These are phyloP conservation scores for Penicillium pulvis DNA, from an alignment of 495 filamentous ascomycete species.

Conservation along the genomic window DNA sequence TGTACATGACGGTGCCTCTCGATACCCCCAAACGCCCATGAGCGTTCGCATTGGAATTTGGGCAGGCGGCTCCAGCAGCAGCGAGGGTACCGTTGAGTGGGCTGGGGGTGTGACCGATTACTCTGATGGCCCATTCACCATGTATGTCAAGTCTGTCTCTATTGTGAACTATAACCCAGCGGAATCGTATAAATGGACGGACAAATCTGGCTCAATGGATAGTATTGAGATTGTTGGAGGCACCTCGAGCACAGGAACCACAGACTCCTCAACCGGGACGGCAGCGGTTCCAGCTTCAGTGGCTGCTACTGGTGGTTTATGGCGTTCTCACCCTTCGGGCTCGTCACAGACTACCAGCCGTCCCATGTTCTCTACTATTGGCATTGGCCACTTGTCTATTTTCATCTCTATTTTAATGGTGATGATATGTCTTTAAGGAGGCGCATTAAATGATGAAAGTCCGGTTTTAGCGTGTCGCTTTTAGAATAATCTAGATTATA, in stretches of 20 bases:
- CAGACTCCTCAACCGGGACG: not conserved
- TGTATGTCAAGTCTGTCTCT: constrained; percentile 68
- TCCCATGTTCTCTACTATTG: not conserved
- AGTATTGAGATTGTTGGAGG: constrained; percentile 5
- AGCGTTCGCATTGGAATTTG: constrained; percentile 82
- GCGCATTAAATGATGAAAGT: not conserved
- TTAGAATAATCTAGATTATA: not conserved
- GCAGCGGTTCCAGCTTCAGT: not conserved
- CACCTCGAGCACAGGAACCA: not conserved
- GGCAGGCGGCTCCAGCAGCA: constrained; percentile 74
- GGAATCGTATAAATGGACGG: constrained; percentile 67
- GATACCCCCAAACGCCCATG: constrained; percentile 93
- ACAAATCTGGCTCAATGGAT: constrained; percentile 62
- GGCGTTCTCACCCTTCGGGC: not conserved
- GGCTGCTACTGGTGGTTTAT: not conserved
- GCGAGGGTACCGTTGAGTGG: constrained; percentile 66
- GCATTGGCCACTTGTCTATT: not conserved
- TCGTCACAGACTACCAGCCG: not conserved
- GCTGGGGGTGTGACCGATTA: constrained; percentile 79
- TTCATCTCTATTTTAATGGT: not conserved
- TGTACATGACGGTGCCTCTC: constrained; percentile 56
- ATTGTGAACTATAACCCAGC: constrained; percentile 30
- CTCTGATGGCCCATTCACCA: constrained; percentile 70
- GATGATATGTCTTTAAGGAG: not conserved
- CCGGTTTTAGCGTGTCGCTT: not conserved